Evolutionary conservation across 495 filamentous ascomycete species (phyloP), one percentile per base, ranked within the genome.

Genomic region (Xylaria nigripes): DNA sequence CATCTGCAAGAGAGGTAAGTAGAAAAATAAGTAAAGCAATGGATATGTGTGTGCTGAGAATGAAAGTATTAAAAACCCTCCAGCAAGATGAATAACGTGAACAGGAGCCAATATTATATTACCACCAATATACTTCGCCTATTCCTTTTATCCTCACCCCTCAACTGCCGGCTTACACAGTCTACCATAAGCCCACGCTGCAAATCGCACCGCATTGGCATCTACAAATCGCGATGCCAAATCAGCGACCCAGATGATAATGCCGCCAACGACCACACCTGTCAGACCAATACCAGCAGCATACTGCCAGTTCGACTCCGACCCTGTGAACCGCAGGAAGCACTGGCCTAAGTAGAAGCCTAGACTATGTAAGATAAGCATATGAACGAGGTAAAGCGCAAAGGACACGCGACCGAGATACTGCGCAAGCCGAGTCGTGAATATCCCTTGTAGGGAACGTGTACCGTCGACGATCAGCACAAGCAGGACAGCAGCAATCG

Each of bases 321-420:
- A 56, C 0, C 54, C 54, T 1, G 48, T 51, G 7, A 51, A 1
- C 1, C 16, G 23, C n/a, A 50, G 16, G 16, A 56, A 56, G 5
- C 38, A 29, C 6, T 12, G 27, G 4, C 41, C 54, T 4, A 76
- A 9, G 21, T 70, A 61, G 45, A 72, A 68, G 19, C 72, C 73
- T 3, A 76, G 54, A 0, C 63, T 70, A 55, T 55, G 73, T 6
- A 82, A 62, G 24, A 86, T 74, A 2, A 80, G 79, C 5, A 80
- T 81, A 55, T 86, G 83, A 15, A 85, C 77, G 40, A 86, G 73
- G 51, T 86, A 86, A 16, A 86, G 77, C 10, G 79, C 72, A 58
- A 75, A 86, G 0, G 81, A 84, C 42, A 86, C 74, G 51, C 79
- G 76, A 29, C 82, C 83, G 8, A 86, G 72, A 56, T 83, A 85